Evolutionary conservation across 192 early-diverging fungal genomes (phyloP), one percentile per base, ranked within the genome.

Genomic region (Backusella westeae): DNA sequence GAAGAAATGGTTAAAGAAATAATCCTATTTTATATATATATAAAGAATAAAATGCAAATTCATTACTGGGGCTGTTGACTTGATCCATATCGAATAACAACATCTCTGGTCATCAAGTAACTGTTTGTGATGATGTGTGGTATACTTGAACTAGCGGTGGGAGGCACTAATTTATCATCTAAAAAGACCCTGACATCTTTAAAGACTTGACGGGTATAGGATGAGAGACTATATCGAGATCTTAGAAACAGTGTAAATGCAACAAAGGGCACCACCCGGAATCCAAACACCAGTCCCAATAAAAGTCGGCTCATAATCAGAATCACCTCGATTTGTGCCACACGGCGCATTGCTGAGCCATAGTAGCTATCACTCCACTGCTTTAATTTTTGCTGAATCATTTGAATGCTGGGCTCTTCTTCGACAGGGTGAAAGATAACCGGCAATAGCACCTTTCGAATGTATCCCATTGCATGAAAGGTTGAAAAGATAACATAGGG

Each of bases 391-490:
- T 82, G 86, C 49, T 87, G 86, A n/a, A 82, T 46, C n/a, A 74
- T 73, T 15, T 83, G 69, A 75, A 66, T 21, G 1, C 78, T 75
- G 10, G 81, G 21, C 17, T 15, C 34, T 21, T 21, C 32, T 29
- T 79, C 63, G 26, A 72, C 63, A 4, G 93, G 93, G 74, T 89
- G 82, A 26, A 92, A 65, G 15, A 84, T 85, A n/a, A 49, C 46
- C 12, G 91, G 91, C n/a, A 94, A 72, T 49, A 94, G 56, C 56
- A 88, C 90, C 38, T 85, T 85, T 56, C 93, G 87, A 34, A 87
- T 75, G 78, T 92, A 95, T 77, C 87, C 90, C 59, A 93, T 76
- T 2, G 88, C 83, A 75, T 95, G 92, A 80, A 95, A 93, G 53
- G 91, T 76, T 2, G 93, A 93, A 72, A 94, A 95, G 68, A 88